Evolutionary conservation across 495 filamentous ascomycete genomes (phyloP).

Genomic region (Neurospora sp.): DNA sequence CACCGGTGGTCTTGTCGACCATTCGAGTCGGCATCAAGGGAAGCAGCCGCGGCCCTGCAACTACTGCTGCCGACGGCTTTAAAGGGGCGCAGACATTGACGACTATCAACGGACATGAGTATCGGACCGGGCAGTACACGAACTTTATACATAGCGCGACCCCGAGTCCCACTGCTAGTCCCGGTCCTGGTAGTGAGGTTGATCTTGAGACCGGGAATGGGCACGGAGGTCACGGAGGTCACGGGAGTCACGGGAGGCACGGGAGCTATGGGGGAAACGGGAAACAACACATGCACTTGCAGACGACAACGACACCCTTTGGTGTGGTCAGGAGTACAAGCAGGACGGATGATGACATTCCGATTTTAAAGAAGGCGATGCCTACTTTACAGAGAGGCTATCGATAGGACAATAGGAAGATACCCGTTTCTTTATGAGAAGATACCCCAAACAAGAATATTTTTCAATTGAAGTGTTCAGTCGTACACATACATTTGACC

Average conservation of each 20-base stretch:
- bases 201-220: background rate
- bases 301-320: background rate
- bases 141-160: background rate
- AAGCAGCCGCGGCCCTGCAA: background rate
- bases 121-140: background rate
- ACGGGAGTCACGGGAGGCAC: background rate
- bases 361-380: background rate
- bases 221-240: background rate
- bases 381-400: background rate
- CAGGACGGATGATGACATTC: background rate
- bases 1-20: background rate
- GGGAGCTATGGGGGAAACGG: background rate
- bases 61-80: background rate
- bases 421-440: background rate
- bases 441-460: background rate
- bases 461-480: background rate
- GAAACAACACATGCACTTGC: background rate
- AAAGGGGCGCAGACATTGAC: background rate
- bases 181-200: background rate
- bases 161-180: background rate
- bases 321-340: background rate
- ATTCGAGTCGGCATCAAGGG: background rate
- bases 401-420: background rate
- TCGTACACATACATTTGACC: background rate
- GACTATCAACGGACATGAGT: background rate